These are phyloP conservation scores for Cladophialophora exuberans DNA, from an alignment of 2,329 filamentous ascomycete genomes.

Conservation along the genomic window DNA sequence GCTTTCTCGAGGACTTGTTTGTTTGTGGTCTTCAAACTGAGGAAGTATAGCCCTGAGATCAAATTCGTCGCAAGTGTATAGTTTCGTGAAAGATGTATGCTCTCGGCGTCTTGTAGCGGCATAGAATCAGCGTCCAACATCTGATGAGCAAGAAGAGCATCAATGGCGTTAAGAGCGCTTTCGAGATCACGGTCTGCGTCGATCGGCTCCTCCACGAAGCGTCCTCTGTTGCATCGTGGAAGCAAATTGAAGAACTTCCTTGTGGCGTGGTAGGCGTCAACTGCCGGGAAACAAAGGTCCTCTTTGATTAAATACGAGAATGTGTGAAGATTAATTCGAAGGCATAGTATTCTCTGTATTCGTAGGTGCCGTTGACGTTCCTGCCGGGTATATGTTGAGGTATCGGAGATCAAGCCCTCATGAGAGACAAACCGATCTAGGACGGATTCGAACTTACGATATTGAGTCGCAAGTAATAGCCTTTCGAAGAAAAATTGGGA, in stretches of 20 bases:
- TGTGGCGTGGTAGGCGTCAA: background rate
- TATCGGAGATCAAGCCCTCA: background rate
- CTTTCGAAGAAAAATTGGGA: conserved; percentile 1
- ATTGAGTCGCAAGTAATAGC: background rate
- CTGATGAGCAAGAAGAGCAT: background rate
- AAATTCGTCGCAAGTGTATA: conserved; percentile 35
- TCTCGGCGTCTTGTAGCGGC: background rate
- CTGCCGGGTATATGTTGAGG: background rate
- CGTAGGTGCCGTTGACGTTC: background rate
- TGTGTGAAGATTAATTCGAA: conserved; percentile 1
- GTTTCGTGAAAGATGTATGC: background rate
- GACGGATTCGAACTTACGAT: background rate
- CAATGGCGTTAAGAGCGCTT: background rate
- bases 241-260: background rate
- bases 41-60: conserved; percentile 33
- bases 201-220: background rate
- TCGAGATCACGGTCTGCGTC: conserved; percentile 1
- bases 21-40: conserved; percentile 33
- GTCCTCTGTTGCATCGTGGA: background rate
- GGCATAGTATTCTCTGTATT: background rate
- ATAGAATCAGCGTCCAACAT: background rate
- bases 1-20: conserved; percentile 18
- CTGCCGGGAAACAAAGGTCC: background rate
- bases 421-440: background rate
- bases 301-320: conserved; percentile 11